Evolutionary conservation across 768 basidiomycete genomes (phyloP).

Genomic region (Terana coerulea): DNA sequence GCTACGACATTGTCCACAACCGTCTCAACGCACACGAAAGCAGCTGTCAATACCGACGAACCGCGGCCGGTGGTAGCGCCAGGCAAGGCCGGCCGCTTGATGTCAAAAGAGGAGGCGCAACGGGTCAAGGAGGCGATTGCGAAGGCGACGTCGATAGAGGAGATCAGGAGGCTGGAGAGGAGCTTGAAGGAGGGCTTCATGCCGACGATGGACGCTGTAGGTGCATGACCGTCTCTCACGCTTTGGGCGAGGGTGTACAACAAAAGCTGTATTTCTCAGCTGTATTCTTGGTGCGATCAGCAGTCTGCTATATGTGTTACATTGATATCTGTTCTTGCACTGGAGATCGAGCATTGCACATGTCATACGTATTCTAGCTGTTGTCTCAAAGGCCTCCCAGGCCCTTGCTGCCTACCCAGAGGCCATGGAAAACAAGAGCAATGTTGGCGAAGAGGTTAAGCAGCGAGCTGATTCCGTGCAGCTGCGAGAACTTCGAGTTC

Average conservation of each 20-base stretch:
- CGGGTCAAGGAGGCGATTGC: conserved; percentile 85
- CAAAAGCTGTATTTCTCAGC: conserved; percentile 22
- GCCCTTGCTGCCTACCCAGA: conserved; percentile 63
- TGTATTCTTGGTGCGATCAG: conserved; percentile 28
- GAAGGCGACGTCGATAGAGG: conserved; percentile 87
- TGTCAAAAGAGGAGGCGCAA: conserved; percentile 90
- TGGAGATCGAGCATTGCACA: background rate
- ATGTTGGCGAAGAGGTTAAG: conserved; percentile 61
- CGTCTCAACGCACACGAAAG: conserved; percentile 64
- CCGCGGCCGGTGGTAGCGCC: conserved; percentile 55
- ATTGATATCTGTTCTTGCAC: conserved; percentile 1
- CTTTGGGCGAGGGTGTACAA: conserved; percentile 14
- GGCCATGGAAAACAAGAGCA: conserved; percentile 61
- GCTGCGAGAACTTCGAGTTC: conserved; percentile 58
- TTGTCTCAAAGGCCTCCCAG: conserved; percentile 25
- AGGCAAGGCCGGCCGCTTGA: conserved; percentile 77
- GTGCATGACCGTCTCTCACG: conserved; percentile 47
- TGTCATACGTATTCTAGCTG: background rate
- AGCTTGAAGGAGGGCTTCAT: conserved; percentile 81
- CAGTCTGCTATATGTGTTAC: conserved; percentile 12
- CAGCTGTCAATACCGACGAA: conserved; percentile 67
- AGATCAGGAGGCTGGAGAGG: conserved; percentile 79
- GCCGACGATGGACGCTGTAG: conserved; percentile 73
- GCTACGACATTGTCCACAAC: conserved; percentile 76
- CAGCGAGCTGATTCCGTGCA: conserved; percentile 69